Base-by-base conservation (phyloP, 257 asterid genomes). In the Ehretia macrophylla region DNA sequence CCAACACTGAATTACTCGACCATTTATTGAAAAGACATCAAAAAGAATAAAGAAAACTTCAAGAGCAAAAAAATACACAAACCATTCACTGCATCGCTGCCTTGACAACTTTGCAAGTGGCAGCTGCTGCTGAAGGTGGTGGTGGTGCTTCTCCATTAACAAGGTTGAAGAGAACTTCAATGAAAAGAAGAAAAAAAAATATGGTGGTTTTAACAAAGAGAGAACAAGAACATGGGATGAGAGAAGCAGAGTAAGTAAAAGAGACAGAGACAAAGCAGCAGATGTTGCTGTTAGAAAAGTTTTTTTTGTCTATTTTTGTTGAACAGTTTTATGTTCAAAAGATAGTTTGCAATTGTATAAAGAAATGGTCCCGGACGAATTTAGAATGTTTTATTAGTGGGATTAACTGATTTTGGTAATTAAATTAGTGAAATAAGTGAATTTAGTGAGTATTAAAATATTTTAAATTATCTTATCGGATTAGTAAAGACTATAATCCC, bases 11-110 rank as follows among this genome's bases (percentile, higher is more conserved):
- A n/a, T n/a, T n/a, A n/a, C n/a, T n/a, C n/a, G n/a, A n/a, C n/a
- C n/a, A n/a, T n/a, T n/a, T n/a, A n/a, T n/a, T n/a, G n/a, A n/a
- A n/a, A n/a, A n/a, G n/a, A n/a, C n/a, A n/a, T n/a, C n/a, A n/a
- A n/a, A n/a, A n/a, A n/a, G n/a, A n/a, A n/a, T n/a, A n/a, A n/a
- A n/a, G n/a, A n/a, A 27, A 27, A 6, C 35, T 1, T 27, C 35
- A 27, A 6, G 4, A 27, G 35, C 35, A 27, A 42, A 51, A 23
- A 27, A 20, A 21, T 20, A 14, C 66, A 64, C 78, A 50, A 71
- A 90, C 98, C 96, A 90, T 90, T 85, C 95, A 37, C 77, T 82
- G 76, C 83, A 79, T 11, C 57, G 14, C 38, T 83, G 96, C 60
- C 84, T 64, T 1, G 90, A 77, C 55, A 78, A 75, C 73, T 86